Conservation (phyloP, 75 land plant genomes). For the Selaginella moellendorffii region DNA sequence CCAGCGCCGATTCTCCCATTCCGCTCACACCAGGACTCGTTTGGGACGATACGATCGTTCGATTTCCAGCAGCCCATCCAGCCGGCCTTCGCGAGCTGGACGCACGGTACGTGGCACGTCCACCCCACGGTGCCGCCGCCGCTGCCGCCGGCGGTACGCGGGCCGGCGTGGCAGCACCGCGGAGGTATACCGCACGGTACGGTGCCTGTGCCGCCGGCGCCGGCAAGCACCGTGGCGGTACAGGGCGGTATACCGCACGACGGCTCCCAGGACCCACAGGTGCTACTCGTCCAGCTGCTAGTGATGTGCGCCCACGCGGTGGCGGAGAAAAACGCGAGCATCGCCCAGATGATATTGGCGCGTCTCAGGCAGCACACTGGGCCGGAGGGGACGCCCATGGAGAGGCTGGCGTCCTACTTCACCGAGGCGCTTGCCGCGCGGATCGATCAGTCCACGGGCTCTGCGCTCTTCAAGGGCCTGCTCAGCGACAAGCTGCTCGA, state of each 20-base stretch:
- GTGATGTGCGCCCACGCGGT: conserved; percentile 64
- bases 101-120: too few relatives aligned
- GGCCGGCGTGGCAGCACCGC: background rate
- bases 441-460: background rate
- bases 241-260: too few relatives aligned
- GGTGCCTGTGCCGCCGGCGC: background rate
- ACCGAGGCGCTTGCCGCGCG: conserved; percentile 5
- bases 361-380: conserved; percentile 15
- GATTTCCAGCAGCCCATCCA: background rate
- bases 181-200: too few relatives aligned
- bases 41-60: background rate
- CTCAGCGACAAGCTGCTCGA: conserved; percentile 13
- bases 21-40: background rate
- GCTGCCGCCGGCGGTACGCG: background rate
- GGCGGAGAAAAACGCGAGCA: conserved; percentile 29
- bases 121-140: too few relatives aligned
- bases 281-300: conserved; percentile 50
- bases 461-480: conserved; percentile 16
- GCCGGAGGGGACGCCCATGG: conserved; percentile 13
- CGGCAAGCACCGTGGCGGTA: background rate
- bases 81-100: background rate
- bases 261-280: background rate
- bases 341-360: conserved; percentile 22
- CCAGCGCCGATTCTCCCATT: background rate
- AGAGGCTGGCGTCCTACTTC: conserved; percentile 23